Conservation (phyloP, 1,139 yeast species). For the Zygosaccharomyces pseudobailii region DNA sequence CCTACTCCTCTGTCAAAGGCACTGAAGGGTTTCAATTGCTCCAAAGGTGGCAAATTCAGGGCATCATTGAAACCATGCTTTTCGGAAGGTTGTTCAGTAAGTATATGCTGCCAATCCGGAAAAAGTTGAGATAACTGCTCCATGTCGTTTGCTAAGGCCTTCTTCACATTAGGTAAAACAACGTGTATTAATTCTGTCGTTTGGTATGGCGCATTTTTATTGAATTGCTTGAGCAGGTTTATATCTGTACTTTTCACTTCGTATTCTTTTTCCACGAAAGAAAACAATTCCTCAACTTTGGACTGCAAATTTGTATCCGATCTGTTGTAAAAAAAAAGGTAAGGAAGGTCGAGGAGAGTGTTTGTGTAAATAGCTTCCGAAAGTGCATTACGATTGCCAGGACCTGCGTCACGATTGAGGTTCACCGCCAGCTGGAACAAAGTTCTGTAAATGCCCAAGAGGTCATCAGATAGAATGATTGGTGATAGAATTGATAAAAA, state of each 20-base stretch:
- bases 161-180: constrained; percentile 51
- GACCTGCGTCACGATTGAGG: constrained; percentile 40
- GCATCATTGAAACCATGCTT: constrained; percentile 32
- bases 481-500: constrained; percentile 64
- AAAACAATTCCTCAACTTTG: constrained; percentile 44
- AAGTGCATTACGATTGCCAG: constrained; percentile 46
- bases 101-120: constrained; percentile 28
- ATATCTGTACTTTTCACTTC: constrained; percentile 19
- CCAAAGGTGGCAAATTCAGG: constrained; percentile 39
- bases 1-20: constrained; percentile 37
- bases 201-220: constrained; percentile 47
- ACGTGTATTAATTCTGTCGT: constrained; percentile 49
- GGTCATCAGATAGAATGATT: constrained; percentile 49
- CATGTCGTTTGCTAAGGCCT: constrained; percentile 35
- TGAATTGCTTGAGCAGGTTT: constrained; percentile 26
- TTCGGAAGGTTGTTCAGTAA: constrained; percentile 25
- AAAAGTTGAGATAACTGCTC: constrained; percentile 36
- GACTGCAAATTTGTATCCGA: constrained; percentile 35
- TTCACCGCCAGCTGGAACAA: constrained; percentile 55
- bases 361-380: constrained; percentile 68
- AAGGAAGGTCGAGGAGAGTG: constrained; percentile 66
- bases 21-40: constrained; percentile 35
- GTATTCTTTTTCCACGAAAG: constrained; percentile 38
- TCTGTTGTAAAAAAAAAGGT: constrained; percentile 48
- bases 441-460: constrained; percentile 49